Evolutionary conservation across 1,139 yeast species (phyloP).

Genomic region (Pichia cactophila): DNA sequence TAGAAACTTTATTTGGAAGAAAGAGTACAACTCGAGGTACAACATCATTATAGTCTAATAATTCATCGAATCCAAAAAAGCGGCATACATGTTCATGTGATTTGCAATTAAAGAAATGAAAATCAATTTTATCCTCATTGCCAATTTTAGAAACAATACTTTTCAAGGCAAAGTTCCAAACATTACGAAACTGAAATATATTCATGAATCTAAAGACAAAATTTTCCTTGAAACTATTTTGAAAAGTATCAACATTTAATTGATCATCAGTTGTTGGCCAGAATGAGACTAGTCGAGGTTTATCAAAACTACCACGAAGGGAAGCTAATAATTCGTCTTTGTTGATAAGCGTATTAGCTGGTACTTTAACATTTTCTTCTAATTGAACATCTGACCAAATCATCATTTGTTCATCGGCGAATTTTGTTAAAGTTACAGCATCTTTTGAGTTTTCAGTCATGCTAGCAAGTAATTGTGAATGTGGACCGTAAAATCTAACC

Average conservation of each 20-base stretch:
- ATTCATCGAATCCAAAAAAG: constrained; percentile 37
- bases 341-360: neutral
- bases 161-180: constrained; percentile 54
- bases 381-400: constrained; percentile 26
- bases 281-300: constrained; percentile 52
- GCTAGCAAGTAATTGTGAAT: constrained; percentile 30
- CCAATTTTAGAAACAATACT: constrained; percentile 33
- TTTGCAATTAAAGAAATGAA: constrained; percentile 53
- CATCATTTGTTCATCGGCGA: constrained; percentile 42
- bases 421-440: constrained; percentile 42
- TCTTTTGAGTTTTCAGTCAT: constrained; percentile 33
- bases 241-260: constrained; percentile 32
- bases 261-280: constrained; percentile 50
- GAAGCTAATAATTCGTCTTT: constrained; percentile 33
- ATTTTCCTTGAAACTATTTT: constrained; percentile 23
- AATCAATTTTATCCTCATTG: constrained; percentile 26
- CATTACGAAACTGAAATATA: constrained; percentile 42
- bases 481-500: constrained; percentile 54
- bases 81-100: constrained; percentile 43
- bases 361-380: neutral
- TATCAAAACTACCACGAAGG: constrained; percentile 40
- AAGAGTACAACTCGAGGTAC: constrained; percentile 31
- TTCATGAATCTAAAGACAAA: constrained; percentile 36
- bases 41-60: constrained; percentile 17
- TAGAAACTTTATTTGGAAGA: constrained; percentile 30